phyloP scores from a whole-genome alignment of 768 basidiomycete genomes.

The Mycena rosella region DNA sequence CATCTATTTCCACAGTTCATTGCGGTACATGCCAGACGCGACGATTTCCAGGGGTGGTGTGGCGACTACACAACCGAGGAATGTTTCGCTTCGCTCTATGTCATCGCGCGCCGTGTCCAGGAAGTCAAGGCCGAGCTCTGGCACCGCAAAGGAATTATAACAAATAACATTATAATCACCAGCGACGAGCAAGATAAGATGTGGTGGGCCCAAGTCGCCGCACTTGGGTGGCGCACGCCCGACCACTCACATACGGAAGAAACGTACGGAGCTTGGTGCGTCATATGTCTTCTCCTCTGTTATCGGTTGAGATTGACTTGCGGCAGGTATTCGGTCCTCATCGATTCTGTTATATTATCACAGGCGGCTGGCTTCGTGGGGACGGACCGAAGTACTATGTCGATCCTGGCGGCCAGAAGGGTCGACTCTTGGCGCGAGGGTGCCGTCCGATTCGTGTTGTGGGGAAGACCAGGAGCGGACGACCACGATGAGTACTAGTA shows the following conservation, averaged over 20 bases:
- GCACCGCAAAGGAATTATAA: conserved; percentile 40
- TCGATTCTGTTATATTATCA: conserved; percentile 64
- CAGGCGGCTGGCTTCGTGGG: conserved; percentile 62
- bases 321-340: conserved; percentile 47
- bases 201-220: conserved; percentile 36
- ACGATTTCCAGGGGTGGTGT: conserved; percentile 51
- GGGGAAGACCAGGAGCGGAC: conserved; percentile 39
- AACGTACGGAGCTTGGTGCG: conserved; percentile 47
- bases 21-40: conserved; percentile 51
- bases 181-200: conserved; percentile 39
- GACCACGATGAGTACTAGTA: conserved; percentile 7
- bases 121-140: conserved; percentile 48
- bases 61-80: conserved; percentile 40
- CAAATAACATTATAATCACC: conserved; percentile 51
- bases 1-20: conserved; percentile 45
- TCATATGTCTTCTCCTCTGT: conserved; percentile 20
- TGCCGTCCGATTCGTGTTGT: conserved; percentile 50
- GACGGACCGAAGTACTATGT: conserved; percentile 62
- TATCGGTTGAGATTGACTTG: too few relatives aligned
- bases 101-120: conserved; percentile 45
- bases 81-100: conserved; percentile 49
- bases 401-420: conserved; percentile 58
- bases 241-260: conserved; percentile 48
- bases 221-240: conserved; percentile 48
- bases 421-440: conserved; percentile 64